Evolutionary conservation across 202 grass and related monocot species (phyloP).

Genomic region (Brachypodium distachyon): DNA sequence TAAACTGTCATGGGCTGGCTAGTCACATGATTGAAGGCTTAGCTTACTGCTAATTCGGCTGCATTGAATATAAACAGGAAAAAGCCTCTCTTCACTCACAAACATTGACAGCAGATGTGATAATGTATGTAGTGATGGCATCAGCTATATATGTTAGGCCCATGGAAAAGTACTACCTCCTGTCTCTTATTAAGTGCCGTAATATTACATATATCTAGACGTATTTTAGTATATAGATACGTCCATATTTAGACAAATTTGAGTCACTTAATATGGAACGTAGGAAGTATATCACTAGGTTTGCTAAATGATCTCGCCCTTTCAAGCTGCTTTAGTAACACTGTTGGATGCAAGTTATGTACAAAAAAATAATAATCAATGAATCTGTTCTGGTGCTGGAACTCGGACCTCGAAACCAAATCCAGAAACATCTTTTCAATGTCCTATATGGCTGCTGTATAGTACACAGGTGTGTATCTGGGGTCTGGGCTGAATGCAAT

Average conservation of each 20-base stretch:
- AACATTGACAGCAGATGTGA: not conserved
- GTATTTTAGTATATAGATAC: no score
- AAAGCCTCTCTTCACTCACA: not conserved
- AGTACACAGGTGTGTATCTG: not conserved
- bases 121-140: not conserved
- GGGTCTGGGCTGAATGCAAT: not conserved
- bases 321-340: slow-evolving; percentile 13
- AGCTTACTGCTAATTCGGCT: slow-evolving; percentile 19
- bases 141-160: not conserved
- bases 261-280: no score
- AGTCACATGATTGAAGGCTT: not conserved
- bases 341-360: slow-evolving; percentile 15
- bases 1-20: not conserved
- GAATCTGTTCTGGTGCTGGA: not conserved
- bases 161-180: no score
- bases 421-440: slow-evolving; percentile 11
- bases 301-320: not conserved
- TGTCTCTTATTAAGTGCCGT: no score
- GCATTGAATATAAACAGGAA: not conserved
- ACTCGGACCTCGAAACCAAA: slow-evolving; percentile 10
- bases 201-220: no score
- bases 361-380: slow-evolving; percentile 11
- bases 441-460: slow-evolving; percentile 11
- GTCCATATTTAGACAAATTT: no score
- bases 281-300: not conserved